Base-by-base conservation (phyloP, 768 basidiomycete species). In the Baorangia bicolor region DNA sequence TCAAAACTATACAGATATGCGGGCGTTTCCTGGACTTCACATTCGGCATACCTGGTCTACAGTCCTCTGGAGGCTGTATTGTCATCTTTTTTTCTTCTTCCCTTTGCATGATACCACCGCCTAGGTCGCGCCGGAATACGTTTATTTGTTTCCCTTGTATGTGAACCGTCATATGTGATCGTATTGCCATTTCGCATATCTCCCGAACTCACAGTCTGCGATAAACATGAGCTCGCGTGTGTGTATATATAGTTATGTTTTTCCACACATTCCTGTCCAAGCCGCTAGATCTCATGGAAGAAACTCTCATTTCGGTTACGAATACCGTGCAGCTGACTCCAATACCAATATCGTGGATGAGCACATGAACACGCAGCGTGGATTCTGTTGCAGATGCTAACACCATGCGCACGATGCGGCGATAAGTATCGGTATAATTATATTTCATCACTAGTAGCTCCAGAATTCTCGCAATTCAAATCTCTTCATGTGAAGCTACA, bases 91-190 rank as follows among this genome's bases (percentile, higher is more conserved):
- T 65, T 14, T 42, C 18, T 33, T 12, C 16, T 37, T 21, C 4
- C 4, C 3, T 35, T 18, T n/a, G 33, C 12, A 13, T 6, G 16
- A 46, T 14, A 4, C 45, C 6, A 37, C 6, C 23, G 6, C 21
- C 31, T 2, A 23, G 21, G 23, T 18, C 18, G 34, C 2, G 6
- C 18, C 11, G 47, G 33, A 8, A 13, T 30, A 12, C 27, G n/a
- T 28, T 27, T 70, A 69, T 23, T 64, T 63, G 16, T 76, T 75
- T 23, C 66, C 55, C 30, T 60, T 25, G 35, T 23, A 18, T 38
- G 27, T 30, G 25, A 30, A 14, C 3, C 14, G 9, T n/a, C 48
- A 12, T n/a, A 25, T 25, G 28, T 51, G 18, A 46, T 33, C 30
- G 12, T 49, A 34, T 35, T 20, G 31, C 25, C 31, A 34, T 16